phyloP scores from a whole-genome alignment of 345 rosid species.

The Dipteronia sinensis region DNA sequence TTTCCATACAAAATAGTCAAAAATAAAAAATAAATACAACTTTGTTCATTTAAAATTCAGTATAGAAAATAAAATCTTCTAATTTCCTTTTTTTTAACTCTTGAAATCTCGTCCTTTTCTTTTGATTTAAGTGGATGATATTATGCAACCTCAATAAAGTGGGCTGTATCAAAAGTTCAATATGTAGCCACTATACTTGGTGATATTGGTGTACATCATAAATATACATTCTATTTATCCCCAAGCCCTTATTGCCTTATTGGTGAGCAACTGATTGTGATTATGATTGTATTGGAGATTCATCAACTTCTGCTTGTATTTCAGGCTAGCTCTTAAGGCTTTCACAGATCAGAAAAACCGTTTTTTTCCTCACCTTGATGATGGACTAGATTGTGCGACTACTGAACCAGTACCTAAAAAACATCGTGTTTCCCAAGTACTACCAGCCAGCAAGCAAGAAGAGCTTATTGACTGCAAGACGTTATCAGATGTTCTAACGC shows the following conservation, averaged over 20 bases:
- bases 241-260: too few relatives aligned
- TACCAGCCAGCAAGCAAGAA: conserved; percentile 38
- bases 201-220: neutral
- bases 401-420: conserved; percentile 54
- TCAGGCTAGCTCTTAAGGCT: conserved; percentile 94
- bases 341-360: conserved; percentile 91
- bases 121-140: neutral
- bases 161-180: neutral
- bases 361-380: conserved; percentile 83
- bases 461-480: conserved; percentile 55
- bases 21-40: neutral
- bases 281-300: neutral
- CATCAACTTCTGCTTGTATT: conserved; percentile 21
- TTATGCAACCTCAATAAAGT: neutral
- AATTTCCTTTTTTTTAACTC: neutral
- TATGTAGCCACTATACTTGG: neutral
- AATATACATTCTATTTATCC: neutral
- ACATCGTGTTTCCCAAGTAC: conserved; percentile 40
- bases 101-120: neutral
- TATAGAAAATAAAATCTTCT: neutral
- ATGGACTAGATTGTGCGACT: conserved; percentile 44
- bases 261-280: neutral
- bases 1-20: neutral
- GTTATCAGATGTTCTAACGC: conserved; percentile 58
- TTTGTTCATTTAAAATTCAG: neutral